A percentile compares a stretch with the other conserved stretches of the same genome.
Conservation (phyloP, 2,329 filamentous ascomycete species). For the Leptographium galeiforme region DNA sequence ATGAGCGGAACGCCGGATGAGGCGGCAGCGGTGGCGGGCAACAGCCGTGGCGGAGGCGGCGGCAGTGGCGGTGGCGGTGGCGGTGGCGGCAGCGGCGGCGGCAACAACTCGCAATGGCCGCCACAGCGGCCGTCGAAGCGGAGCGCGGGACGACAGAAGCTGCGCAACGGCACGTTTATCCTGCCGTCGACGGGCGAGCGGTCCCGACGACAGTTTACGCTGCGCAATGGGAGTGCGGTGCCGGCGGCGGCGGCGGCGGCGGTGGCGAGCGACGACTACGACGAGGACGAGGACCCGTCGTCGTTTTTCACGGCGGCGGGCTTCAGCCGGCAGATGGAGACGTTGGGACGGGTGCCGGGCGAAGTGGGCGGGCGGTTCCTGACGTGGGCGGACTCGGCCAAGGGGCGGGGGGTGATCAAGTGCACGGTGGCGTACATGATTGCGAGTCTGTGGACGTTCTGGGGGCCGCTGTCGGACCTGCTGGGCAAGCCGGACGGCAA, state of each 20-base stretch:
- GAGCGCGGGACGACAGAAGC: constrained; percentile 42
- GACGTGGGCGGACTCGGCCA: constrained; percentile 55
- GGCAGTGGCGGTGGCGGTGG: background rate
- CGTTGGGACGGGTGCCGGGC: background rate
- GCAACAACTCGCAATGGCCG: constrained; percentile 20
- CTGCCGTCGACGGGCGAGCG: constrained; percentile 78
- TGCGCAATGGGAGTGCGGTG: constrained; percentile 32
- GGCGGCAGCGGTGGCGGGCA: background rate
- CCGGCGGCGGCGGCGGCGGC: constrained; percentile 9
- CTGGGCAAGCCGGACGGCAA: constrained; percentile 81
- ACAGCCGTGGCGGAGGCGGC: too few relatives aligned
- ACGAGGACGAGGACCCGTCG: constrained; percentile 19
- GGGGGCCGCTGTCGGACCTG: constrained; percentile 55
- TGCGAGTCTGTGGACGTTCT: constrained; percentile 76
- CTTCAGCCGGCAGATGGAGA: constrained; percentile 5
- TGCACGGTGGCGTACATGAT: constrained; percentile 82
- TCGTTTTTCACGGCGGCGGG: constrained; percentile 22
- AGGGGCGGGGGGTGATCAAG: constrained; percentile 71
- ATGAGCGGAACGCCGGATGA: background rate
- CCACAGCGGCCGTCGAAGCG: constrained; percentile 30
- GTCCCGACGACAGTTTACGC: constrained; percentile 63
- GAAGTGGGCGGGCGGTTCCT: constrained; percentile 24
- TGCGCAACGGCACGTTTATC: constrained; percentile 77
- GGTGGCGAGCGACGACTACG: constrained; percentile 8
- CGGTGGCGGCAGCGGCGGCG: background rate